Base-by-base conservation (phyloP, 208 protist genomes). In the Acanthamoeba triangularis region DNA sequence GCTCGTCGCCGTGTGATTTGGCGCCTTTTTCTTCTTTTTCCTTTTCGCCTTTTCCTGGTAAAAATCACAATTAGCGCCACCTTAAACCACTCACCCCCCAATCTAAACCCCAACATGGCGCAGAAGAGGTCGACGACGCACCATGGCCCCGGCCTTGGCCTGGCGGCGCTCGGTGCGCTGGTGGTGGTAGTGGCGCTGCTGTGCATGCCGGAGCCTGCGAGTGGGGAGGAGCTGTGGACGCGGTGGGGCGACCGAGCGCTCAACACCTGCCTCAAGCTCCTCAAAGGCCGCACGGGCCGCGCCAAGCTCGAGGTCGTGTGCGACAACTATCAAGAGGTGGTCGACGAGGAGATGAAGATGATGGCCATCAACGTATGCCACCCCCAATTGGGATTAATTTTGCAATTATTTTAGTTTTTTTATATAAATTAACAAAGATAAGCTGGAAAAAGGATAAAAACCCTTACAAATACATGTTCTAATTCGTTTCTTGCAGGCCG, bases 161-260 rank as follows among this genome's bases (percentile, higher is more conserved):
- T 76, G 33, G 63, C 30, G 63, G n/a, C 25, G 2, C 23, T 44
- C 69, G 69, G 30, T 2, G 6, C n/a, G 69, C 30, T 78, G 69
- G n/a, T 47, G 13, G 16, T 35, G 18, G 69, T 30, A 1, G 18
- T 78, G n/a, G 14, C 37, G 16, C 6, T 78, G n/a, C 35, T 78
- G 33, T 28, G 33, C 33, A 30, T 78, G 18, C n/a, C 20, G 69
- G 69, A 78, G 47, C 0, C 28, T 0, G 78, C 61, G 18, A 67
- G 78, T 33, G 78, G 16, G 11, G 78, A 85, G 78, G 78, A 85
- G 30, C 44, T 85, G 16, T 85, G 78, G 78, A 59, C 47, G 16
- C 78, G 78, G 28, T 85, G 78, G 78, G 78, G 44, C 41, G 78
- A 85, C 47, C 35, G 78, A 33, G 78, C 78, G 10, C 78, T 85